These are phyloP conservation scores for Saccharomyces eubayanus DNA, from an alignment of 805 yeast genomes.

Conservation along the genomic window DNA sequence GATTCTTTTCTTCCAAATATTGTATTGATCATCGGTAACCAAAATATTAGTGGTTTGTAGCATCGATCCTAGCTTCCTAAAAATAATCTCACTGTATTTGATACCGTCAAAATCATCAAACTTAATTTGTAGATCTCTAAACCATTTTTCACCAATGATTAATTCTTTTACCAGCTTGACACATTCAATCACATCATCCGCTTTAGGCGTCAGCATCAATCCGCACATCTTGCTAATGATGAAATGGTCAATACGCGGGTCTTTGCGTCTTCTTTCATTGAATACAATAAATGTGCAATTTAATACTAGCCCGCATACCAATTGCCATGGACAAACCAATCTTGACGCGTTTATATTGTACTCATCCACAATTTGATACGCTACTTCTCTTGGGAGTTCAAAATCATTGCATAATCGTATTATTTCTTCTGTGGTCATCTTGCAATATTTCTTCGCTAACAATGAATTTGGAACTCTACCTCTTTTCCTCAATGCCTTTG, in stretches of 20 bases:
- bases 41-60: slow-evolving; percentile 27
- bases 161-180: slow-evolving; percentile 45
- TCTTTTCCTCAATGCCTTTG: neutral
- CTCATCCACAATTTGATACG: slow-evolving; percentile 42
- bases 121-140: slow-evolving; percentile 42
- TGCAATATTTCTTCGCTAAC: slow-evolving; percentile 25
- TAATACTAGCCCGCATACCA: slow-evolving; percentile 58
- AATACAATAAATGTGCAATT: slow-evolving; percentile 51
- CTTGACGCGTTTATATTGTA: slow-evolving; percentile 44
- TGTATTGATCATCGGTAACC: slow-evolving; percentile 28
- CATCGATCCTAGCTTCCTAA: slow-evolving; percentile 31
- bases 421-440: slow-evolving; percentile 36
- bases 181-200: slow-evolving; percentile 45
- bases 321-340: slow-evolving; percentile 57
- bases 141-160: slow-evolving; percentile 55
- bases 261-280: slow-evolving; percentile 36
- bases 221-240: slow-evolving; percentile 44
- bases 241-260: slow-evolving; percentile 42
- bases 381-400: slow-evolving; percentile 47
- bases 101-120: slow-evolving; percentile 31
- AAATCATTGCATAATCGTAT: slow-evolving; percentile 53
- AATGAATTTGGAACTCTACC: slow-evolving; percentile 3
- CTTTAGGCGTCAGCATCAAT: slow-evolving; percentile 42
- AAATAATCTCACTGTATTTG: slow-evolving; percentile 17
- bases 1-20: slow-evolving; percentile 29